phyloP scores from a whole-genome alignment of 2,329 filamentous ascomycete genomes.

The Fusarium guadeloupense region DNA sequence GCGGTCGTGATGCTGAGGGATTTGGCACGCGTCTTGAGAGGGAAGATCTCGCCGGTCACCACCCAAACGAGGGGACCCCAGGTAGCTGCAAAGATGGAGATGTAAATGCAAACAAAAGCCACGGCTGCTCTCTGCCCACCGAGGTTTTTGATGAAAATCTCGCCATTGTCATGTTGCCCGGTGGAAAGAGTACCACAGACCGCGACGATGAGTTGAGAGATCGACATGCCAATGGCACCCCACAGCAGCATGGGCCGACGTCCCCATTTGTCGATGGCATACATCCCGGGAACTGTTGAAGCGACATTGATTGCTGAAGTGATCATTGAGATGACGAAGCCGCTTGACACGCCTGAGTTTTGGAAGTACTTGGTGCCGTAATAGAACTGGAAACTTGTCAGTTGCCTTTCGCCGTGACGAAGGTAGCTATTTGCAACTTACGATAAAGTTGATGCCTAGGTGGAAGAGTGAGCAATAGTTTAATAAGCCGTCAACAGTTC shows the following conservation, averaged over 20 bases:
- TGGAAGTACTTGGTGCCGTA: conserved; percentile 73
- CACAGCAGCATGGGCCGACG: conserved; percentile 71
- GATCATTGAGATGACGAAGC: conserved; percentile 73
- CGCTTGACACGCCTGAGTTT: conserved; percentile 71
- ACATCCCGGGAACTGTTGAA: conserved; percentile 72
- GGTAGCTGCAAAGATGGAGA: conserved; percentile 72
- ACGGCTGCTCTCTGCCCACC: too few relatives aligned
- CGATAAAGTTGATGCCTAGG: conserved; percentile 59
- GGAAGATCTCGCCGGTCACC: conserved; percentile 71
- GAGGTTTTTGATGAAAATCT: too few relatives aligned
- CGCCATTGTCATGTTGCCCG: too few relatives aligned
- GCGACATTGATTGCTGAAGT: conserved; percentile 72
- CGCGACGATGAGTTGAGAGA: too few relatives aligned
- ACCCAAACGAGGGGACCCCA: conserved; percentile 77
- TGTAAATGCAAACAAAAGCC: conserved; percentile 77
- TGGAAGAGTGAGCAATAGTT: too few relatives aligned
- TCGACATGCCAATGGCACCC: conserved; percentile 54
- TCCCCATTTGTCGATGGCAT: conserved; percentile 72
- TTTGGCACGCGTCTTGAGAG: conserved; percentile 63
- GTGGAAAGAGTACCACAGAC: too few relatives aligned
- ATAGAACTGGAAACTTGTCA: too few relatives aligned
- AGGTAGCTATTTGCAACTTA: too few relatives aligned
- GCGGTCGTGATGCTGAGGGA: conserved; percentile 62
- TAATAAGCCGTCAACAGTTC: too few relatives aligned
- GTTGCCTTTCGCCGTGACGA: too few relatives aligned